Evolutionary conservation across 768 basidiomycete genomes (phyloP), one percentile per base, ranked within the genome.

Genomic region (Termitomyces sp.): DNA sequence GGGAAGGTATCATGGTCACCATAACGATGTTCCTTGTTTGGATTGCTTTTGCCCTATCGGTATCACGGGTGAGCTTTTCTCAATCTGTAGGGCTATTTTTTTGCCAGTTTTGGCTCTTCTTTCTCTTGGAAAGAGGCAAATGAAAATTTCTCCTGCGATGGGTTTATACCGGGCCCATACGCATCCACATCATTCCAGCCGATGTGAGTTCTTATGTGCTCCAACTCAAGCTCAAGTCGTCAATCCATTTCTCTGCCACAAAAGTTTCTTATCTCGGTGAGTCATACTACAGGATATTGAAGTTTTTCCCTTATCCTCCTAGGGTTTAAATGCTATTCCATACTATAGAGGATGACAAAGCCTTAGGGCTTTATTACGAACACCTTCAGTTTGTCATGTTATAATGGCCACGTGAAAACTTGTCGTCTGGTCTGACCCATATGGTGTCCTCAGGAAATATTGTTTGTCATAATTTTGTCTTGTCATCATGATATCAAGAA

Each of bases 351-450:
- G n/a, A n/a, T 4, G 4, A 41, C n/a, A 41, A 41, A 10, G 26
- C 27, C 37, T 39, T 18, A 1, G 2, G 37, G 26, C 26, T 16
- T 47, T 39, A 22, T 52, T 20, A 47, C 36, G 51, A 47, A 22
- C 46, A 34, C 22, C n/a, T 26, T 9, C 8, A 46, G 18, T 32
- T 46, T 34, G 46, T 57, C 49, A 56, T 58, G 54, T 46, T 57
- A 46, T 47, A 5, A 37, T 37, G 13, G 20, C 51, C 61, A 62
- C 53, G 61, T 57, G 61, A 51, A 55, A 31, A 18, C 8, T 41
- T 49, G 24, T 18, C 18, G 42, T 53, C 49, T 20, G 43, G 26
- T 27, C 53, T 52, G 55, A 51, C 49, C 43, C 54, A 58, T 59
- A 53, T 59, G 58, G 49, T 41, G 22, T 36, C 41, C 32, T 57